Percentiles rank a stretch among this genome's conserved stretches.
These are phyloP conservation scores for Plasmodium blacklocki DNA, from an alignment of 169 alveolate genomes.

Conservation along the genomic window DNA sequence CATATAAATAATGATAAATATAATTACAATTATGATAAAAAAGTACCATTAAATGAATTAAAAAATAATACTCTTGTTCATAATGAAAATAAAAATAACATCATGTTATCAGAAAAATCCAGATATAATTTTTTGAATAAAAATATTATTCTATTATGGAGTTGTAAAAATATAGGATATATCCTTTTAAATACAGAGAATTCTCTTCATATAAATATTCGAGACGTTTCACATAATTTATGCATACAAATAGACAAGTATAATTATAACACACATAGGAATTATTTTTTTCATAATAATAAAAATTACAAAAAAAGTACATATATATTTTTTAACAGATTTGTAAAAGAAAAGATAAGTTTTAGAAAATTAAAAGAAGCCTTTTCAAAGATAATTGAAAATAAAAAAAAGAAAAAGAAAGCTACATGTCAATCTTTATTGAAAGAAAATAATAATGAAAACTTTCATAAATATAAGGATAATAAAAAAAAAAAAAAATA, in stretches of 20 bases:
- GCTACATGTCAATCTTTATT: too few relatives aligned
- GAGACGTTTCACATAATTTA: slow-evolving; percentile 27
- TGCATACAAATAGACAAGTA: slow-evolving; percentile 21
- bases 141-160: slow-evolving; percentile 43
- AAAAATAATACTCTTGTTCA: too few relatives aligned
- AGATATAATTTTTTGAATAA: slow-evolving; percentile 21
- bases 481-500: not conserved
- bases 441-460: not conserved
- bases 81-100: slow-evolving; percentile 2
- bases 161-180: slow-evolving; percentile 40
- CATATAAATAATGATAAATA: not conserved
- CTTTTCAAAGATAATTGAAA: slow-evolving; percentile 27
- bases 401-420: slow-evolving; percentile 14
- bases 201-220: slow-evolving; percentile 28
- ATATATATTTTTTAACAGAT: too few relatives aligned
- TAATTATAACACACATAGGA: not conserved
- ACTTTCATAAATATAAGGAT: not conserved
- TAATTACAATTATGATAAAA: not conserved
- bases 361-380: slow-evolving; percentile 34
- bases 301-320: not conserved
- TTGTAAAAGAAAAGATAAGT: slow-evolving; percentile 8
- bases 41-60: too few relatives aligned
- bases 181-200: slow-evolving; percentile 25
- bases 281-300: slow-evolving; percentile 3
- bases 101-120: not conserved